Evolutionary conservation across 352 stramenopile genomes (phyloP), one percentile per base, ranked within the genome.

Genomic region (Globisporangium camurandrum): DNA sequence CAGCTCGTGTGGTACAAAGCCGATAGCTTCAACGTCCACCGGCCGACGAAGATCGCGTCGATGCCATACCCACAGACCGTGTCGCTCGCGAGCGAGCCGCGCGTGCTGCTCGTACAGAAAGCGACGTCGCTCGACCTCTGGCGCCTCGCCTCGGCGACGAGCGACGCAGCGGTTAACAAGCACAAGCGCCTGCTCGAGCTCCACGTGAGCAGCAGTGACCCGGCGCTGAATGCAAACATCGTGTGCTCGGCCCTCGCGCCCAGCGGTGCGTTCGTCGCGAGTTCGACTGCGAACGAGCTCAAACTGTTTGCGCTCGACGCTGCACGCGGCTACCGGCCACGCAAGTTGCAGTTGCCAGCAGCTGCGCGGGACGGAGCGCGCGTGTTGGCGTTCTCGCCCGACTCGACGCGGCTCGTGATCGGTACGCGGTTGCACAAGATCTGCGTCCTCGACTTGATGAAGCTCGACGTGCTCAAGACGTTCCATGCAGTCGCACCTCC

Each of bases 1-100:
- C 92, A 97, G 67, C 59, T 98, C 7, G 94, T 95, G 41, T 95
- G 83, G 59, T 97, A 97, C 67, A 64, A 71, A 42, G 81, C 85
- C 20, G 59, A 72, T 37, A 83, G 74, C 31, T 97, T 97, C 62
- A 74, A 82, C 58, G 76, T 82, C 19, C 68, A 73, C 51, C 82
- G 91, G 1, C 89, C 93, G 7, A 74, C 65, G 60, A 95, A 95
- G 58, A 86, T 93, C 41, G 89, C 87, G 60, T 95, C 92, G 24
- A 96, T 89, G 72, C 77, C 83, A 45, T 77, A 90, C 61, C 75
- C 63, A 44, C 69, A 80, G 53, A 78, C 72, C 4, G 72, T 93
- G 23, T 68, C 78, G 24, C 58, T 90, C 27, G 70, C 75, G 2
- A 69, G 69, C 39, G 71, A 90, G 46, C 68, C 82, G 62, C 80